Conservation (phyloP, 2,329 filamentous ascomycete species). For the Calonectria multiphialidica region DNA sequence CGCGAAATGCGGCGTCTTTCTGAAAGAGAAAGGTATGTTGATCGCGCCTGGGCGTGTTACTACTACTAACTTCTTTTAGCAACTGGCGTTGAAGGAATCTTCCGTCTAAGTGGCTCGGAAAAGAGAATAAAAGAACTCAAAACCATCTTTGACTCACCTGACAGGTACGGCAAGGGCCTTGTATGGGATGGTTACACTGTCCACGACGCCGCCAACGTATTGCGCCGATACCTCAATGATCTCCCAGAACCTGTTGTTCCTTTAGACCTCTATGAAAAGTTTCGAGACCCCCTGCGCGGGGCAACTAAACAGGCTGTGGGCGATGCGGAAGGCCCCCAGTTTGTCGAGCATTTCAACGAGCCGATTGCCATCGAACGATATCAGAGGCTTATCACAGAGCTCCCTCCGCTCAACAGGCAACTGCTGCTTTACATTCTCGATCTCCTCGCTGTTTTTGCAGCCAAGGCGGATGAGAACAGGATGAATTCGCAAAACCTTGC, state of each 20-base stretch:
- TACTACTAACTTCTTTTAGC: slow-evolving; percentile 64
- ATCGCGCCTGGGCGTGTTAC: background rate
- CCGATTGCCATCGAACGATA: slow-evolving; percentile 83
- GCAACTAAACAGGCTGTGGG: slow-evolving; percentile 80
- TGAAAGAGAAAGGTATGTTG: slow-evolving; percentile 94
- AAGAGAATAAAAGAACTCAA: slow-evolving; percentile 99
- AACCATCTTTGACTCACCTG: slow-evolving; percentile 90
- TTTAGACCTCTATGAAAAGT: slow-evolving; percentile 90
- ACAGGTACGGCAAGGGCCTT: slow-evolving; percentile 94
- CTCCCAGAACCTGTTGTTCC: slow-evolving; percentile 97
- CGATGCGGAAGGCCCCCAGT: slow-evolving; percentile 76
- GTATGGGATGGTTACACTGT: slow-evolving; percentile 99
- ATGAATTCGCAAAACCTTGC: slow-evolving; percentile 97
- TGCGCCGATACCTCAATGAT: slow-evolving; percentile 95
- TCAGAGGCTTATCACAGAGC: slow-evolving; percentile 90
- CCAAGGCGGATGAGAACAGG: slow-evolving; percentile 95
- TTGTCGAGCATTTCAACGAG: slow-evolving; percentile 73
- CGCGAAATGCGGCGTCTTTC: slow-evolving; percentile 95
- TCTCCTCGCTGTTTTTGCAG: slow-evolving; percentile 94
- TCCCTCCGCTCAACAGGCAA: slow-evolving; percentile 93
- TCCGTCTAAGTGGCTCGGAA: slow-evolving; percentile 93
- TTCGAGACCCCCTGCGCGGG: slow-evolving; percentile 83
- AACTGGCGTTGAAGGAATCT: slow-evolving; percentile 95
- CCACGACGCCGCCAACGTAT: slow-evolving; percentile 96
- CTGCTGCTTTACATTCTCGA: slow-evolving; percentile 96